phyloP scores from a whole-genome alignment of 768 basidiomycete genomes.

The Candolleomyces aberdarensis region DNA sequence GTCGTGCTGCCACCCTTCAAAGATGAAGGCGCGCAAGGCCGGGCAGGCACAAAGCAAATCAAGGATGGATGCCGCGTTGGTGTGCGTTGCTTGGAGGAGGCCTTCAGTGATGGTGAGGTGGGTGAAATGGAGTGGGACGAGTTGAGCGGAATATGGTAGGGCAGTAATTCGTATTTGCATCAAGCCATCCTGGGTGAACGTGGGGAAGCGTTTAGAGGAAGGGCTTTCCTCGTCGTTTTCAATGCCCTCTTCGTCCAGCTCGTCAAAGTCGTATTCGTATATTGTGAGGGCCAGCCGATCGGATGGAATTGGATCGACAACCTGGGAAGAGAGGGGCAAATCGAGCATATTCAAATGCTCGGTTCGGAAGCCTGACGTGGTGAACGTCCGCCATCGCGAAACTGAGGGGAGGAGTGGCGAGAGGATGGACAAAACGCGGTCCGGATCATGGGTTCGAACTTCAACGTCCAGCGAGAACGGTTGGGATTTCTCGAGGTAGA shows the following conservation, averaged over 20 bases:
- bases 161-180: conserved; percentile 48
- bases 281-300: conserved; percentile 37
- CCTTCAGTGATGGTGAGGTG: conserved; percentile 56
- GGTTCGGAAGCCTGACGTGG: conserved; percentile 39
- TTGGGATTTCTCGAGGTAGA: conserved; percentile 53
- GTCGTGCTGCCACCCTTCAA: conserved; percentile 52
- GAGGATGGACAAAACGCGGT: conserved; percentile 58
- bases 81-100: conserved; percentile 31
- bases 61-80: conserved; percentile 50
- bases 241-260: conserved; percentile 19
- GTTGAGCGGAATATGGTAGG: conserved; percentile 44
- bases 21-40: conserved; percentile 54
- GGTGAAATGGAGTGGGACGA: conserved; percentile 53
- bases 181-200: conserved; percentile 11
- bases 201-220: not conserved
- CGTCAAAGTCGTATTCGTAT: conserved; percentile 31
- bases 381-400: conserved; percentile 55
- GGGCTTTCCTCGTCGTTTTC: conserved; percentile 11
- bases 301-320: conserved; percentile 22
- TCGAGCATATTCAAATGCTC: conserved; percentile 28
- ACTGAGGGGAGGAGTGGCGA: conserved; percentile 58
- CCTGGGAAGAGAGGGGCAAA: conserved; percentile 20
- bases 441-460: conserved; percentile 43
- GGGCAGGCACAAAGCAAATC: conserved; percentile 62
- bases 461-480: conserved; percentile 56